Evolutionary conservation across 345 rosid genomes (phyloP).

Genomic region (thale cress (Arabidopsis thaliana)): DNA sequence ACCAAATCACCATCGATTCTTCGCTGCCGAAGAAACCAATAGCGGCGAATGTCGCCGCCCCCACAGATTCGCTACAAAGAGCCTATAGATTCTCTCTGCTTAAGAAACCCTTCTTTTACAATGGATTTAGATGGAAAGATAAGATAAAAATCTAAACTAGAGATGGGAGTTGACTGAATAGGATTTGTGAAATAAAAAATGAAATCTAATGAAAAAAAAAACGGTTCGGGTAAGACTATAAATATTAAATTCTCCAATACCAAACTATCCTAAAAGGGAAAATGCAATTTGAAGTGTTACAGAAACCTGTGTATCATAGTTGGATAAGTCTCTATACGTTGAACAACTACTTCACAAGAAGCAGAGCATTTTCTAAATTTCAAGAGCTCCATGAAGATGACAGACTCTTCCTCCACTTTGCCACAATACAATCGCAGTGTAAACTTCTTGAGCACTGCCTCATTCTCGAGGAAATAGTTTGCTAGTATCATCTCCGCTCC

Average conservation of each 20-base stretch:
- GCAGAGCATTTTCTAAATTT: constrained; percentile 8
- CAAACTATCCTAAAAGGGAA: not conserved
- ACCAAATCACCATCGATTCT: not conserved
- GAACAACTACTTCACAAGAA: constrained; percentile 16
- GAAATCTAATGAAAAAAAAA: not conserved
- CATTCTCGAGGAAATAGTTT: constrained; percentile 4
- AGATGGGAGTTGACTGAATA: not conserved
- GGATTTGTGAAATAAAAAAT: not conserved
- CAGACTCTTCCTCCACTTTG: constrained; percentile 1
- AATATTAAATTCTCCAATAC: too few relatives aligned
- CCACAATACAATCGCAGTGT: not conserved
- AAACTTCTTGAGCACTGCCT: constrained; percentile 16
- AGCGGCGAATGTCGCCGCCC: not conserved
- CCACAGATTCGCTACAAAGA: not conserved
- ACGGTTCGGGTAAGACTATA: too few relatives aligned
- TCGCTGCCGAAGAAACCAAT: not conserved
- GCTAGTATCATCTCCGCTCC: not conserved
- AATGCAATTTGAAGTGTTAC: not conserved
- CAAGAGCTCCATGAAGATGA: not conserved
- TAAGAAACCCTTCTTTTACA: not conserved
- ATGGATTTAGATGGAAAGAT: not conserved
- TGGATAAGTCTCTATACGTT: not conserved
- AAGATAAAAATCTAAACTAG: not conserved
- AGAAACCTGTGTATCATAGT: not conserved
- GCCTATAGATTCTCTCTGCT: not conserved